These are phyloP conservation scores for Lentinula lateritia DNA, from an alignment of 768 basidiomycete species.

Conservation along the genomic window DNA sequence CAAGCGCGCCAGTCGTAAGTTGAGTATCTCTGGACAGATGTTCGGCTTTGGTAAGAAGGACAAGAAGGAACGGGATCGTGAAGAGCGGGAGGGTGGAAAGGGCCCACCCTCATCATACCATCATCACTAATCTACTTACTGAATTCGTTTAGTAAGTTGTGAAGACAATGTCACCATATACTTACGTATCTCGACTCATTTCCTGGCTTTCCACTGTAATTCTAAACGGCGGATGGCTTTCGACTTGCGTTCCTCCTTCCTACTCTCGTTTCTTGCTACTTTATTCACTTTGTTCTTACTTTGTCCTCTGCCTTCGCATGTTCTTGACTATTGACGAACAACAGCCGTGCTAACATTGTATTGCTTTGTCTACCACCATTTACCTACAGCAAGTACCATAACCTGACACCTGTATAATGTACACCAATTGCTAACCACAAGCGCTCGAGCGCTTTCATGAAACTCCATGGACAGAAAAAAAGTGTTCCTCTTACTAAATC, in stretches of 20 bases:
- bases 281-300: neutral
- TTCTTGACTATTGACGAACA: neutral
- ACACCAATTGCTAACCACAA: neutral
- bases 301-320: neutral
- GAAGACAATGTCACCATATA: neutral
- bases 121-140: neutral
- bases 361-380: neutral
- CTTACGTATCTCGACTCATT: neutral
- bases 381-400: neutral
- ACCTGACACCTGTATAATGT: neutral
- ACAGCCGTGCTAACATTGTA: neutral
- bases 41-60: slow-evolving; percentile 42
- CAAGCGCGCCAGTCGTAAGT: slow-evolving; percentile 51
- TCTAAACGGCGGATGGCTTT: no score
- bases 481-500: neutral
- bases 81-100: slow-evolving; percentile 3
- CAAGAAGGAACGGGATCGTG: slow-evolving; percentile 22
- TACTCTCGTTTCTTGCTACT: neutral
- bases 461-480: no score
- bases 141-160: neutral
- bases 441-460: neutral
- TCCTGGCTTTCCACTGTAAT: neutral
- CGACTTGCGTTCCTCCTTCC: neutral
- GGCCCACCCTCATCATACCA: neutral
- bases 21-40: slow-evolving; percentile 62